Percentiles rank a stretch among this genome's conserved stretches.
These are phyloP conservation scores for Rhododendron ferrugineum DNA, from an alignment of 148 eudicot species.

Conservation along the genomic window DNA sequence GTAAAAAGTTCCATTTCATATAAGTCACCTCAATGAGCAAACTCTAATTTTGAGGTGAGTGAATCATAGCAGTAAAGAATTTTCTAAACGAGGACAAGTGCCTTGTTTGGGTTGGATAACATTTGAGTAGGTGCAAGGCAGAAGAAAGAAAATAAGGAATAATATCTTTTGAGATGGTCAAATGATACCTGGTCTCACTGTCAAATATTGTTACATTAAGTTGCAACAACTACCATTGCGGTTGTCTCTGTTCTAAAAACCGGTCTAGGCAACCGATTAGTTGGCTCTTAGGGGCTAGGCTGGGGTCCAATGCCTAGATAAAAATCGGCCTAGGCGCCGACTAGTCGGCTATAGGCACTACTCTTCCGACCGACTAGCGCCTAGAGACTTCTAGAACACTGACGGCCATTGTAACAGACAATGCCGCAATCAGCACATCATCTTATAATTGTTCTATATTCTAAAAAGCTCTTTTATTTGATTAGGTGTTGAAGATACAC, in stretches of 20 bases:
- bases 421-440: background rate
- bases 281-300: background rate
- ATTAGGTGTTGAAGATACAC: constrained; percentile 37
- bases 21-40: background rate
- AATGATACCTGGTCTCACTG: background rate
- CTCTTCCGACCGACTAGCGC: background rate
- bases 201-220: background rate
- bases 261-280: background rate
- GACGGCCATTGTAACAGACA: background rate
- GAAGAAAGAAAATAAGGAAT: background rate
- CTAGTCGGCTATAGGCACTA: no score
- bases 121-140: background rate
- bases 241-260: background rate
- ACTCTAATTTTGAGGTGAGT: background rate
- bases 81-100: background rate
- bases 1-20: background rate
- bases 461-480: background rate
- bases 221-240: no score
- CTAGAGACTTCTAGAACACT: background rate
- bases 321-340: no score
- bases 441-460: background rate
- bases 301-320: background rate
- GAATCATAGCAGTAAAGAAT: background rate
- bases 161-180: background rate
- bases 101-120: background rate